Evolutionary conservation across 2,329 filamentous ascomycete genomes (phyloP), one percentile per base, ranked within the genome.

Genomic region (Colletotrichum plurivorum): DNA sequence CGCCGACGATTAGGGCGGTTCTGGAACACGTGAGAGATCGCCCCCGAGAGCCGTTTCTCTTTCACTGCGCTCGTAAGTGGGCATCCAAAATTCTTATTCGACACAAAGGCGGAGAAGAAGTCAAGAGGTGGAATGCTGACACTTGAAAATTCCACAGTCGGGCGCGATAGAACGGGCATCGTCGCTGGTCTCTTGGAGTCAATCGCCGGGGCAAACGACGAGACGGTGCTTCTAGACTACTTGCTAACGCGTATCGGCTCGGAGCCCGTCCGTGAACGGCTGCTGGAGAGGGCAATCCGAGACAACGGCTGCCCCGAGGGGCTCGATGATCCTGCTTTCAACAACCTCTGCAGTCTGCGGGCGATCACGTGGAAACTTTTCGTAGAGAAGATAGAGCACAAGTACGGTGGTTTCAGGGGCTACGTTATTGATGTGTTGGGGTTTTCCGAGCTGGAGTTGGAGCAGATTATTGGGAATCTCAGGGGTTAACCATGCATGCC

Each of bases 51-150:
- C 79, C 82, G n/a, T 81, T 87, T 65, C 70, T 88, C 56, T 84
- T 89, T 41, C 87, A 89, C 74, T 89, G 87, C 74, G 87, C 84
- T 6, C 86, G 86, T 87, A 71, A 73, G 81, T 77, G 22, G 22
- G 22, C 22, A 25, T 25, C 22, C 36, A 46, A 18, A 5, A 36
- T 36, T 36, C 8, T 10, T 10, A 1, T 9, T 10, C 4, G 1
- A 10, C 3, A 36, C 6, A 10, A 36, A 36, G 9, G 6, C 1
- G 3, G 1, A 46, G 12, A 1, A 25, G 22, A 25, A 25, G 22
- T 25, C 22, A 25, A 5, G 4, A 25, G 22, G 22, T 25, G 22
- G 2, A 5, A 25, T 25, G 25, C 36, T 43, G 7, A 57, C 9
- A 36, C 31, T 36, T 9, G 15, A 18, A 10, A 5, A 3, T 16